These are phyloP conservation scores for Austroboletus festivus DNA, from an alignment of 768 basidiomycete species.

Conservation along the genomic window DNA sequence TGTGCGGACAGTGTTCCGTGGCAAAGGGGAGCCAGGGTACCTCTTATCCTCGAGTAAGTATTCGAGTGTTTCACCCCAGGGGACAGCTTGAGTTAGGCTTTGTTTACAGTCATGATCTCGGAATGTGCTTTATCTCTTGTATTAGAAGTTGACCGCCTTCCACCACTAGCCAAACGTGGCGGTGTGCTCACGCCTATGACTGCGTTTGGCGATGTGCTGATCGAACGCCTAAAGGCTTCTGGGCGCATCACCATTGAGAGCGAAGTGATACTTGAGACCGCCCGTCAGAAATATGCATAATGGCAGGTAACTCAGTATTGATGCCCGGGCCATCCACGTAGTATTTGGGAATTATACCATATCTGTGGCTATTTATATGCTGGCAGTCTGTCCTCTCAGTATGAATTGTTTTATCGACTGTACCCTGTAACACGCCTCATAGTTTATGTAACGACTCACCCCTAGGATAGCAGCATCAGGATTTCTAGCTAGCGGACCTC, in stretches of 20 bases:
- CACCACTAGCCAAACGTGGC: conserved; percentile 56
- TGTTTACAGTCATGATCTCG: conserved; percentile 61
- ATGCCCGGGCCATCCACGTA: not conserved
- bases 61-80: too few species aligned
- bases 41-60: conserved; percentile 12
- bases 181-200: conserved; percentile 83
- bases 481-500: too few species aligned
- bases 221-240: conserved; percentile 60
- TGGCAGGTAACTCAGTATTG: not conserved
- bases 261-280: conserved; percentile 32
- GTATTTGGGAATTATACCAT: not conserved
- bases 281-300: conserved; percentile 11
- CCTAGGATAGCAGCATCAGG: too few species aligned
- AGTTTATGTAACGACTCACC: too few species aligned
- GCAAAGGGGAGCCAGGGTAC: conserved; percentile 79
- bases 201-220: conserved; percentile 74
- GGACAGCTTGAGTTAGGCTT: conserved; percentile 3
- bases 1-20: conserved; percentile 60
- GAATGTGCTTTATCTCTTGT: conserved; percentile 76
- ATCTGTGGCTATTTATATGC: too few species aligned
- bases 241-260: conserved; percentile 58
- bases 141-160: conserved; percentile 52
- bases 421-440: too few species aligned
- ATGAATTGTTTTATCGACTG: too few species aligned
- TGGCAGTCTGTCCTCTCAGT: too few species aligned